Evolutionary conservation across 306 rosid species (phyloP).

Genomic region (Acacia acuminata): DNA sequence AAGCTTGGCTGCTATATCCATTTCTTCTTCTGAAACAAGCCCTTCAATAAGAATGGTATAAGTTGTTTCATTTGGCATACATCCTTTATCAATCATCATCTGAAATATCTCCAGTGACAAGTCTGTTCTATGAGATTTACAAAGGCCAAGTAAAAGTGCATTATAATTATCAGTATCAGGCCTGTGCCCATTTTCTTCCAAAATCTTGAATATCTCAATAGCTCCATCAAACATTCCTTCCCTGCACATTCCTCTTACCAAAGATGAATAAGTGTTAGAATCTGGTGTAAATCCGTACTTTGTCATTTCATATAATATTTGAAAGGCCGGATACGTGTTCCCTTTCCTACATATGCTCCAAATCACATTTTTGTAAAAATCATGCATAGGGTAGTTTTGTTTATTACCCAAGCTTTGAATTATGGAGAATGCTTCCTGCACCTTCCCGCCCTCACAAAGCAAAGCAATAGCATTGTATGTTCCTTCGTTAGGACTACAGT

Average conservation of each 20-base stretch:
- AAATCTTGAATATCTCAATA: conserved; percentile 64
- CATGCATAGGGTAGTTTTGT: conserved; percentile 51
- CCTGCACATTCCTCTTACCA: conserved; percentile 82
- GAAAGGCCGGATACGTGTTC: conserved; percentile 83
- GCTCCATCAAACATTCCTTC: conserved; percentile 90
- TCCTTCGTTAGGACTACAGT: conserved; percentile 70
- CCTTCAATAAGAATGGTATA: conserved; percentile 84
- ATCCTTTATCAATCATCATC: conserved; percentile 70
- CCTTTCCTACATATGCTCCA: conserved; percentile 80
- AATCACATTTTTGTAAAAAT: conserved; percentile 63
- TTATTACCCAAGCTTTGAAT: conserved; percentile 65
- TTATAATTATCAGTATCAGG: conserved; percentile 76
- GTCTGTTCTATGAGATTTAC: conserved; percentile 73
- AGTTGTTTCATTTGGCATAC: conserved; percentile 76
- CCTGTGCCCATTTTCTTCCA: conserved; percentile 63
- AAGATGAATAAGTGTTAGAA: conserved; percentile 73
- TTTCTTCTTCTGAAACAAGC: conserved; percentile 66
- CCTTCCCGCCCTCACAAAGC: conserved; percentile 75
- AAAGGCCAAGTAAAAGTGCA: conserved; percentile 73
- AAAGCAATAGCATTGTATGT: conserved; percentile 75
- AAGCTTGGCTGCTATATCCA: conserved; percentile 58
- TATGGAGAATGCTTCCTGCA: conserved; percentile 68
- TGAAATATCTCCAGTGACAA: conserved; percentile 59
- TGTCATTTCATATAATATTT: conserved; percentile 79
- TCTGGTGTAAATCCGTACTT: conserved; percentile 77